Evolutionary conservation across 129 eudicot genomes (phyloP), one percentile per base, ranked within the genome.

Genomic region (Smallanthus sonchifolius): DNA sequence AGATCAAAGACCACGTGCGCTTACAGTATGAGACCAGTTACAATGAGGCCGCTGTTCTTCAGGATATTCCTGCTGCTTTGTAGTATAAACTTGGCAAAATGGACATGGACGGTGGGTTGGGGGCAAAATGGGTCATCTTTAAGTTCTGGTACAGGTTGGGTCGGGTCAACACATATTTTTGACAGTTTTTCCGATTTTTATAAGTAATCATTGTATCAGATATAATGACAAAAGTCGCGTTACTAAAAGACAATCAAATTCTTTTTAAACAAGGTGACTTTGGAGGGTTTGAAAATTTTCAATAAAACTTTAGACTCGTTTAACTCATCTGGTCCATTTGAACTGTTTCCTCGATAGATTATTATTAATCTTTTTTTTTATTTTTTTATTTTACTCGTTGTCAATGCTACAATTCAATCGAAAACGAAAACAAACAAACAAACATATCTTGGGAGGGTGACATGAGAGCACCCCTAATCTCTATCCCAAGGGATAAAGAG

Each of bases 1-100:
- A 89, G 83, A 74, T 89, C 55, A 82, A 89, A 78, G 83, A 86
- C n/a, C 96, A 89, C 24, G 66, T 89, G 15, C 82, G 85, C 24
- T 84, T 87, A 72, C 89, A 89, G 65, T 84, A 80, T 37, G 91
- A 86, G 52, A 84, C 74, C 52, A 78, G 84, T 71, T 78, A 74
- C 72, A 78, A 59, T 9, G 88, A 86, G 30, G 75, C 85, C 24
- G 34, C 87, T 69, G 87, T 82, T 81, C 92, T 89, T 68, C 89
- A 78, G 74, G 96, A 78, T 78, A 83, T 89, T 60, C 92, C 96
- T 24, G 77, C 83, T 20, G 68, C 86, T 35, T 37, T 83, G n/a
- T n/a, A n/a, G n/a, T n/a, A n/a, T 52, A 9, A 24, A 30, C n/a
- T 71, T 16, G 49, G 24, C 17, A 9, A 71, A 17, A 4, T 11